Percentiles rank a stretch among this genome's conserved stretches.
phyloP scores from a whole-genome alignment of 2,329 filamentous ascomycete species.

The Harringtonia lauricola region DNA sequence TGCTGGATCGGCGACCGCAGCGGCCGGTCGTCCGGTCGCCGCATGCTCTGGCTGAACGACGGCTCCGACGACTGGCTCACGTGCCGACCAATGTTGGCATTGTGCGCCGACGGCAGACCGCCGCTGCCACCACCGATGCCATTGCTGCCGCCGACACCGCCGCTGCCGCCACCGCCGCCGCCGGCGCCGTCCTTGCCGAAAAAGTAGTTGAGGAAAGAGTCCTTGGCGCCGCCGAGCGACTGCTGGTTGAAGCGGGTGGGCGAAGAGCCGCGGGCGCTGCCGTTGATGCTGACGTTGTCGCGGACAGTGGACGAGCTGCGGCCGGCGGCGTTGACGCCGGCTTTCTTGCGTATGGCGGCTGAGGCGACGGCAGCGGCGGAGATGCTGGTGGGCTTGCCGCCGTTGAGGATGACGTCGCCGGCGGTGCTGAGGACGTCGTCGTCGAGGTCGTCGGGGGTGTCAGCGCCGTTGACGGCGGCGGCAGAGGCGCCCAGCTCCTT shows the following conservation, averaged over 20 bases:
- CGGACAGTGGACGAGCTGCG: slow-evolving; percentile 75
- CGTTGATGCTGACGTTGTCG: slow-evolving; percentile 59
- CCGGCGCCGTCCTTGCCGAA: slow-evolving; percentile 81
- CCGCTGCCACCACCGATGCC: neutral
- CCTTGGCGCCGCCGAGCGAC: slow-evolving; percentile 53
- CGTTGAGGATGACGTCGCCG: slow-evolving; percentile 38
- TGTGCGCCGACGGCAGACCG: slow-evolving; percentile 21
- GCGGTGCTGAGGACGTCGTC: slow-evolving; percentile 52
- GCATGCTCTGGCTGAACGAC: slow-evolving; percentile 73
- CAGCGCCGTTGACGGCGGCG: slow-evolving; percentile 30
- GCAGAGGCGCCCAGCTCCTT: slow-evolving; percentile 80
- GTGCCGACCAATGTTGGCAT: slow-evolving; percentile 42
- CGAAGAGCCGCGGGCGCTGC: slow-evolving; percentile 38
- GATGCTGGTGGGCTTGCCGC: neutral
- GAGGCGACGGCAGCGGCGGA: slow-evolving; percentile 30
- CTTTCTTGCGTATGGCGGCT: slow-evolving; percentile 45
- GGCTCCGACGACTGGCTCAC: slow-evolving; percentile 71
- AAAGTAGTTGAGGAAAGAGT: slow-evolving; percentile 97
- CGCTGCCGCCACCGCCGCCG: slow-evolving; percentile 20
- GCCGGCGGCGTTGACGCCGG: slow-evolving; percentile 40
- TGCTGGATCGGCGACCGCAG: slow-evolving; percentile 36
- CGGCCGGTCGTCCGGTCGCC: slow-evolving; percentile 53
- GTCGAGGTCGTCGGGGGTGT: slow-evolving; percentile 49
- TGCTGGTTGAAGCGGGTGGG: slow-evolving; percentile 52
- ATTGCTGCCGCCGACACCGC: slow-evolving; percentile 18